Evolutionary conservation across 441 rosid genomes (phyloP).

Genomic region (Dalechampia spathulata): DNA sequence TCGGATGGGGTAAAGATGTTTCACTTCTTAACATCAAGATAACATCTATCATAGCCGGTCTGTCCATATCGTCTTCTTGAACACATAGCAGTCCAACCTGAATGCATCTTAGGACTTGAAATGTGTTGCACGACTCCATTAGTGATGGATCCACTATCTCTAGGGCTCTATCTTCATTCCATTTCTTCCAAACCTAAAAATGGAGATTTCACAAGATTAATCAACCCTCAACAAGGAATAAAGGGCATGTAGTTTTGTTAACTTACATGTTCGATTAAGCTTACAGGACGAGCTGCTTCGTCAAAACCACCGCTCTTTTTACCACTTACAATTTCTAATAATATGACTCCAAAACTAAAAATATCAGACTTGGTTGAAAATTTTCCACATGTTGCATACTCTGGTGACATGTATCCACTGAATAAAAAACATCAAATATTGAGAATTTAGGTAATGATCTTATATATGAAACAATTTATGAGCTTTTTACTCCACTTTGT

Average conservation of each 20-base stretch:
- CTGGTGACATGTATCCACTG: too few relatives aligned
- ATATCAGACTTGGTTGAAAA: conserved; percentile 30
- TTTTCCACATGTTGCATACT: conserved; percentile 29
- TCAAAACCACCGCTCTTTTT: conserved; percentile 21
- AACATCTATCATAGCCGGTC: conserved; percentile 33
- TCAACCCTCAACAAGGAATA: too few relatives aligned
- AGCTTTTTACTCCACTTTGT: too few relatives aligned
- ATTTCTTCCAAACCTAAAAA: conserved; percentile 33
- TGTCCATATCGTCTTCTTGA: conserved; percentile 24
- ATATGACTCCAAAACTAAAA: conserved; percentile 32
- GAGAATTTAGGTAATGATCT: too few relatives aligned
- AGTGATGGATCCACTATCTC: conserved; percentile 22
- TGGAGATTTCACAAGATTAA: too few relatives aligned
- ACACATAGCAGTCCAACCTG: too few relatives aligned
- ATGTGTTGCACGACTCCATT: conserved; percentile 25
- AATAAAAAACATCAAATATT: not conserved
- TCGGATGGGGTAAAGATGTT: not conserved
- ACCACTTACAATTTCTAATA: too few relatives aligned
- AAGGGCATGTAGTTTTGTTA: not conserved
- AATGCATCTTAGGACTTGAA: too few relatives aligned
- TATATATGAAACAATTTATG: too few relatives aligned
- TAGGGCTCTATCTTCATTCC: conserved; percentile 22
- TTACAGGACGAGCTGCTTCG: conserved; percentile 7
- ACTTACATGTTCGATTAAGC: conserved; percentile 29
- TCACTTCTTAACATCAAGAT: too few relatives aligned